Evolutionary conservation across 768 basidiomycete species (phyloP), one percentile per base, ranked within the genome.

Genomic region (Paxillus rubicundulus): DNA sequence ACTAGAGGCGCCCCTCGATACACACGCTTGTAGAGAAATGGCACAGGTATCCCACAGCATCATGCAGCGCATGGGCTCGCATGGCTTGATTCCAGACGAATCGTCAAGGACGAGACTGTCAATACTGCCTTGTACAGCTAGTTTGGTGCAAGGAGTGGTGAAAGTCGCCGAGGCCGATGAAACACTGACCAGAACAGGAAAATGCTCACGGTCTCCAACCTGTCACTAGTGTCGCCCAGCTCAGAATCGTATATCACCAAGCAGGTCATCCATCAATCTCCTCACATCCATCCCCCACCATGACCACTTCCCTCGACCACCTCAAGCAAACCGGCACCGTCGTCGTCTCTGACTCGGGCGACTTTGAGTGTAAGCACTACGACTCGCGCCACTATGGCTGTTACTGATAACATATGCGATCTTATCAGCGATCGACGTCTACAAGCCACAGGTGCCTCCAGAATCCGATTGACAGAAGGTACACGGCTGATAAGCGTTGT

Each of bases 301-400:
- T 89, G 89, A 77, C 87, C 56, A 89, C 79, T 64, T 88, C 89
- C 43, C 85, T 92, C 61, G 89, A 91, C 65, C 74, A 71, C 55
- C 89, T 96, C 69, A 96, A 96, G 69, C 81, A 87, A 62, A 89
- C 89, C 64, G 96, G 94, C 65, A 98, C 96, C 67, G 83, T 89
- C 70, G 95, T 98, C 74, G 93, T 96, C 67, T 94, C 92, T 44
- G 96, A 99, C 80, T 95, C 93, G 53, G 96, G 95, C 50, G 95
- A 97, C 74, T 96, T 97, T 68, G 91, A 90, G 74, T 81, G 92
- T 78, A 53, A 65, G 76, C 60, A 4, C 20, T 9, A 38, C 54
- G 13, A 45, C 20, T 38, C 32, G 9, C 14, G 39, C 34, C 58
- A 39, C 45, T 42, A 41, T 18, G 59, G 67, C 49, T 68, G 58